A percentile compares a stretch with the other conserved stretches of the same genome.
phyloP scores from a whole-genome alignment of 2,329 filamentous ascomycete genomes.

The Curvularia sp. region DNA sequence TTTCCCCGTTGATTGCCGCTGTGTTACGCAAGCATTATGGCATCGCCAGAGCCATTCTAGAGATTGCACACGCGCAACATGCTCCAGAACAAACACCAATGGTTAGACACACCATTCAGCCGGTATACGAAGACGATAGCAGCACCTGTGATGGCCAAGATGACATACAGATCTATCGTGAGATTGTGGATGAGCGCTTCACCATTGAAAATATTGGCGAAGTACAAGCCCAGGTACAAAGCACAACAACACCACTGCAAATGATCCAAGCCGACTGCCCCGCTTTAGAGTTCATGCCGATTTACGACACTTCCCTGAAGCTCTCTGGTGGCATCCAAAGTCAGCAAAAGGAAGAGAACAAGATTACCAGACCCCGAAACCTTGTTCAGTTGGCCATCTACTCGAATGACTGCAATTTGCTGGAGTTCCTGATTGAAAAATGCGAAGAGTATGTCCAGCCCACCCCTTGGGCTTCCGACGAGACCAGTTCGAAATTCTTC shows the following conservation, averaged over 20 bases:
- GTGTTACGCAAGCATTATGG: slow-evolving; percentile 69
- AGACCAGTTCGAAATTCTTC: slow-evolving; percentile 14
- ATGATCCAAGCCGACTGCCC: slow-evolving; percentile 55
- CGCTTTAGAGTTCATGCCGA: slow-evolving; percentile 16
- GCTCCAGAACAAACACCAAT: slow-evolving; percentile 57
- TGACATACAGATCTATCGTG: slow-evolving; percentile 50
- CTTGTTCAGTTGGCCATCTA: slow-evolving; percentile 45
- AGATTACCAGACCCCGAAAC: slow-evolving; percentile 18
- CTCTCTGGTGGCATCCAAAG: background rate
- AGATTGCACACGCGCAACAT: slow-evolving; percentile 75
- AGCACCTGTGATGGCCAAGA: slow-evolving; percentile 35
- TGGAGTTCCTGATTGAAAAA: slow-evolving; percentile 26
- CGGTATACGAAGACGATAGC: slow-evolving; percentile 41
- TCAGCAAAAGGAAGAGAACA: slow-evolving; percentile 6
- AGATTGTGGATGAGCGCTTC: slow-evolving; percentile 70
- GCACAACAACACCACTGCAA: slow-evolving; percentile 61
- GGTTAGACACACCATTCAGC: slow-evolving; percentile 58
- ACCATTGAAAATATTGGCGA: slow-evolving; percentile 80
- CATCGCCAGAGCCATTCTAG: slow-evolving; percentile 70
- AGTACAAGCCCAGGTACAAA: slow-evolving; percentile 72
- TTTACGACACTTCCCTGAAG: slow-evolving; percentile 1
- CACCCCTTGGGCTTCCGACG: slow-evolving; percentile 10
- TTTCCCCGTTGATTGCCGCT: slow-evolving; percentile 72
- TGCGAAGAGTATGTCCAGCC: slow-evolving; percentile 27
- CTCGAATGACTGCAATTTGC: slow-evolving; percentile 25